Evolutionary conservation across 2,329 filamentous ascomycete genomes (phyloP).

Genomic region (Calycina herbarum): DNA sequence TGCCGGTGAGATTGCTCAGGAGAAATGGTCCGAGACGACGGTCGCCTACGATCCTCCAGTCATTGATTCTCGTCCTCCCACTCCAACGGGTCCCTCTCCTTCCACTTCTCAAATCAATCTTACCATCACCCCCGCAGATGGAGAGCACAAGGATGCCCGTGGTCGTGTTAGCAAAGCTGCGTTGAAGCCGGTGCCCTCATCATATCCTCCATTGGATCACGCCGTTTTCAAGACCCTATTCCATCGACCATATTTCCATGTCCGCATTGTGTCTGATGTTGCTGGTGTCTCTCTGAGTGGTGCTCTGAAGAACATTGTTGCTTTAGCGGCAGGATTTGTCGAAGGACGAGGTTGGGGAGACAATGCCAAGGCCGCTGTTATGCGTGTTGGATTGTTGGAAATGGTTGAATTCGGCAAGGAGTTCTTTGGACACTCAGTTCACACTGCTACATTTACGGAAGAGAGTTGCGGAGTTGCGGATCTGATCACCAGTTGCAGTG

Average conservation of each 20-base stretch:
- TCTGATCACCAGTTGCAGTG: conserved; percentile 89
- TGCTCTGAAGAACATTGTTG: conserved; percentile 95
- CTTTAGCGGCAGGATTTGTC: conserved; percentile 90
- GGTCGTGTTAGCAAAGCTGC: conserved; percentile 67
- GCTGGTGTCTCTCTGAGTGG: conserved; percentile 93
- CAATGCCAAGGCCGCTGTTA: conserved; percentile 97
- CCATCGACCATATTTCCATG: conserved; percentile 96
- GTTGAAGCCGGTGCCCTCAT: conserved; percentile 72
- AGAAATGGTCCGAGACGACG: conserved; percentile 97
- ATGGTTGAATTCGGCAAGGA: conserved; percentile 95
- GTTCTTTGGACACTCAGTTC: conserved; percentile 84
- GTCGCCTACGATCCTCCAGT: conserved; percentile 92
- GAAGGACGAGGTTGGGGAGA: conserved; percentile 96
- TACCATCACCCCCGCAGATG: conserved; percentile 44
- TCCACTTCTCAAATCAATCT: conserved; percentile 50
- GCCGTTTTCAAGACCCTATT: conserved; percentile 81
- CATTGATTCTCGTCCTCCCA: conserved; percentile 79
- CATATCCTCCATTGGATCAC: conserved; percentile 87
- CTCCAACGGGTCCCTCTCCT: conserved; percentile 54
- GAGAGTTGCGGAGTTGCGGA: conserved; percentile 94
- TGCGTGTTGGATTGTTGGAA: conserved; percentile 92
- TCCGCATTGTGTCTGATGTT: conserved; percentile 91
- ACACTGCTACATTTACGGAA: conserved; percentile 89
- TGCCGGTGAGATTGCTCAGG: conserved; percentile 87
- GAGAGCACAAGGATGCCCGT: conserved; percentile 68